Base-by-base conservation (phyloP, 352 stramenopile species). In the Elongisporangium undulatum region DNA sequence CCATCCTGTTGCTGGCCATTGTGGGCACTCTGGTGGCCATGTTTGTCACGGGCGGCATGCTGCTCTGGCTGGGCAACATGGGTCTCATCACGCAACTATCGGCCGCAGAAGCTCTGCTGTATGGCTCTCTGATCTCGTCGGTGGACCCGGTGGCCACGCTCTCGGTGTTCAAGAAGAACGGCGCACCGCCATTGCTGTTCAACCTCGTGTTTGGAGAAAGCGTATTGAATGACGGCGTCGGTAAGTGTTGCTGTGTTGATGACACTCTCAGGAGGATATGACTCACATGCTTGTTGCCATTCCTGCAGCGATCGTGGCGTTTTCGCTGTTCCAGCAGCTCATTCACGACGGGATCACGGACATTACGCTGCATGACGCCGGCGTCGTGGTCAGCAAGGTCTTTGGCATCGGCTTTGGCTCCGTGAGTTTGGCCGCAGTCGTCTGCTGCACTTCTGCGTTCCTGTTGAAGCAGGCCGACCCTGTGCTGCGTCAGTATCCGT, bases 191-290 rank as follows among this genome's bases (percentile, higher is more conserved):
- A 16, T 75, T 95, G 21, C 71, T 98, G 6, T 98, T 98, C 67
- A 98, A 98, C 65, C 77, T 98, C 51, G 91, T 98, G 0, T 98
- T 98, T 73, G 95, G 95, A 39, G 95, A 98, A 72, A 97, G 83
- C 56, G 92, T 98, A 65, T 78, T 98, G 4, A 98, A 98, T 61
- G 95, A 98, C 63, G 93, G 90, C 55, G 89, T 98, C 26, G 85
- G 81, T 75, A 74, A 82, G 56, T 75, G 1, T 24, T 56, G n/a
- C n/a, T 55, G 4, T 23, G 16, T 51, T 20, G 9, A 23, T 48
- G 21, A 51, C 2, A 1, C 13, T 58, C 12, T 39, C n/a, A n/a
- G 26, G 50, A 48, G 13, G 2, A 49, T 51, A 29, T 56, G 51
- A 21, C 61, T 68, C 58, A 59, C 34, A 4, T 53, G 0, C 53